Percentiles rank a stretch among this genome's conserved stretches.
Evolutionary conservation across 805 yeast species (phyloP).

Genomic region (Yamadazyma nakazawae): DNA sequence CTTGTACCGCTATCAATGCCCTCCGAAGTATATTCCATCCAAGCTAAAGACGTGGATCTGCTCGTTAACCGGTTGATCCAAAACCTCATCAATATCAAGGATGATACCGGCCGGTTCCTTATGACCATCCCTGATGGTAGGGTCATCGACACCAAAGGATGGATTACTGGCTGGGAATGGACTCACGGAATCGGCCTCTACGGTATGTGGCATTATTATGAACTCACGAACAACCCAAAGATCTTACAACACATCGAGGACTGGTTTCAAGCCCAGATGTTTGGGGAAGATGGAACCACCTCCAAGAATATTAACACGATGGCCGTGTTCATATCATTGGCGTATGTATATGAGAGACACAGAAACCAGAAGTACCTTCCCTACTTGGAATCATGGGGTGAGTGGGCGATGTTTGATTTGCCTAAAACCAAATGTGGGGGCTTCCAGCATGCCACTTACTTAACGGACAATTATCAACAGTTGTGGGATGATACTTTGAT

Average conservation of each 20-base stretch:
- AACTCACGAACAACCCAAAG: slow-evolving; percentile 21
- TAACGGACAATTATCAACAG: slow-evolving; percentile 26
- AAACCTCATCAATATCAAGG: slow-evolving; percentile 26
- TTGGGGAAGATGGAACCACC: slow-evolving; percentile 28
- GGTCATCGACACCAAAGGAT: slow-evolving; percentile 35
- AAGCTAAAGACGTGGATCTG: slow-evolving; percentile 15
- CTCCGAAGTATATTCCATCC: slow-evolving; percentile 12
- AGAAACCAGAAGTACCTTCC: slow-evolving; percentile 18
- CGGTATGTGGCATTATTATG: slow-evolving; percentile 36
- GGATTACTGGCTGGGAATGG: slow-evolving; percentile 41
- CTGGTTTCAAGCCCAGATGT: slow-evolving; percentile 28
- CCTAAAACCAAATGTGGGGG: slow-evolving; percentile 32
- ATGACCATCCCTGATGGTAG: slow-evolving; percentile 29
- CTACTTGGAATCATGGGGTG: slow-evolving; percentile 32
- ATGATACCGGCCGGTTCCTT: slow-evolving; percentile 27
- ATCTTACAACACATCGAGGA: slow-evolving; percentile 21
- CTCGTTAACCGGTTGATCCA: slow-evolving; percentile 18
- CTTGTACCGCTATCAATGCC: too few relatives aligned
- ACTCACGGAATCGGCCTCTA: slow-evolving; percentile 37
- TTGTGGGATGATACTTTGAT: slow-evolving; percentile 31
- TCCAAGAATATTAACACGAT: slow-evolving; percentile 33
- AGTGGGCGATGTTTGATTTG: slow-evolving; percentile 30
- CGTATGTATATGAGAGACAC: slow-evolving; percentile 24
- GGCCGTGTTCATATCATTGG: slow-evolving; percentile 32
- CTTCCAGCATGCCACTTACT: slow-evolving; percentile 32